A percentile compares a stretch with the other conserved stretches of the same genome.
Conservation (phyloP, 805 yeast species). For the Osmozyma mogii region DNA sequence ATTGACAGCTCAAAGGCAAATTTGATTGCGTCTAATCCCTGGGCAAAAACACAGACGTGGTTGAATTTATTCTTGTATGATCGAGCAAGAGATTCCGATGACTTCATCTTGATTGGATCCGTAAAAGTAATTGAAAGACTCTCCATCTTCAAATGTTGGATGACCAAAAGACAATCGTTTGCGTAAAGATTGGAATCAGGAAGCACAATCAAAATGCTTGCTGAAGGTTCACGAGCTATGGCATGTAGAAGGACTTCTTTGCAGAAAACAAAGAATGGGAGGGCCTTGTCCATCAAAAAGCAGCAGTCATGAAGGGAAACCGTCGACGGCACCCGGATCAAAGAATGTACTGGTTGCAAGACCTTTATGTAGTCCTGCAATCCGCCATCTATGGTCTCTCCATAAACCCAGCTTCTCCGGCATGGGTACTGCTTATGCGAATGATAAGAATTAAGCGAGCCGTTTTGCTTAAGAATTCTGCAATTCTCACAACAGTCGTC, state of each 20-base stretch:
- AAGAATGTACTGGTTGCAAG: slow-evolving; percentile 15
- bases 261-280: slow-evolving; percentile 27
- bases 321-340: slow-evolving; percentile 22
- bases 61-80: slow-evolving; percentile 7
- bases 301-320: slow-evolving; percentile 31
- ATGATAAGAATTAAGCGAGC: too few species aligned
- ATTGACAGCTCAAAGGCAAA: slow-evolving; percentile 4
- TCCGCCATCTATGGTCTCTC: slow-evolving; percentile 31
- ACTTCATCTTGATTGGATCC: too few species aligned
- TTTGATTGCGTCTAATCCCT: slow-evolving; percentile 2
- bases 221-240: slow-evolving; percentile 2
- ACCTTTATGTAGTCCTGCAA: slow-evolving; percentile 29
- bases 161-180: slow-evolving; percentile 31
- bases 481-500: not conserved
- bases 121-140: too few species aligned
- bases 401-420: slow-evolving; percentile 18
- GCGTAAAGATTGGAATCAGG: slow-evolving; percentile 21
- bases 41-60: slow-evolving; percentile 10
- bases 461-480: too few species aligned
- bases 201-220: slow-evolving; percentile 21
- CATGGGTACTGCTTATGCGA: slow-evolving; percentile 22
- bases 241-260: slow-evolving; percentile 10
- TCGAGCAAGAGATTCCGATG: too few species aligned
- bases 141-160: slow-evolving; percentile 21
- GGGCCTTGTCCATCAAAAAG: slow-evolving; percentile 23